Evolutionary conservation across 352 stramenopile genomes (phyloP).

Genomic region (Globisporangium nagaii): DNA sequence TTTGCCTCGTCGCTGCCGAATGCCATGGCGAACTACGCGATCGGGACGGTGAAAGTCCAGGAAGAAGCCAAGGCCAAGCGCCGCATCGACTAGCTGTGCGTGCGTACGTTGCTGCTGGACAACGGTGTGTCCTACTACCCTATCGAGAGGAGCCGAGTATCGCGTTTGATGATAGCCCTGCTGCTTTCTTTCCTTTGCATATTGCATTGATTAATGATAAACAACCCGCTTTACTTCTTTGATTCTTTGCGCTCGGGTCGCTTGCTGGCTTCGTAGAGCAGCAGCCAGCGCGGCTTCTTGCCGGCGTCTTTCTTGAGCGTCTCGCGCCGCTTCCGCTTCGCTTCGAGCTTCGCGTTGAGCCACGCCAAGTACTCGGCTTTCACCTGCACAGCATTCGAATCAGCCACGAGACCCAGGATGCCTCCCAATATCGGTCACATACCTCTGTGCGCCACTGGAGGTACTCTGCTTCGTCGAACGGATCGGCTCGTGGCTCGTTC

Average conservation of each 20-base stretch:
- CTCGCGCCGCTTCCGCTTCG: conserved; percentile 34
- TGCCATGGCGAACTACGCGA: conserved; percentile 62
- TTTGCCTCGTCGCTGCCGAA: conserved; percentile 57
- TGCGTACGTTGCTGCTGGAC: too few species aligned
- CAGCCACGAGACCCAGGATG: background rate
- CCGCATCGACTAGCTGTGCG: conserved; percentile 3
- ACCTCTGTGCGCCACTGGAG: conserved; percentile 57
- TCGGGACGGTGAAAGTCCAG: conserved; percentile 56
- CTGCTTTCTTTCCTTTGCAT: background rate
- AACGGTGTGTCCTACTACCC: too few species aligned
- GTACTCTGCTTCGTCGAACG: conserved; percentile 60
- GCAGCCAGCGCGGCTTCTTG: conserved; percentile 63
- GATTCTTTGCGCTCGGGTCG: conserved; percentile 18
- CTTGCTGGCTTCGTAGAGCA: conserved; percentile 67
- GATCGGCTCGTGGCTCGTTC: background rate
- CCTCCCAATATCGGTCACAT: background rate
- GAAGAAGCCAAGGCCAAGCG: conserved; percentile 36
- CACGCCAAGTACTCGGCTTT: conserved; percentile 74
- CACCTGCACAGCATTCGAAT: conserved; percentile 19
- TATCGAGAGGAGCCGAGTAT: too few species aligned
- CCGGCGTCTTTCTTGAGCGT: conserved; percentile 41
- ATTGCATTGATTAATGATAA: background rate
- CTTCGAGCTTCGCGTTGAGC: conserved; percentile 57
- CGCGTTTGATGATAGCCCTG: too few species aligned
- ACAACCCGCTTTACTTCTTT: conserved; percentile 9